These are phyloP conservation scores for Quercus alba DNA, from an alignment of 306 rosid species.

Conservation along the genomic window DNA sequence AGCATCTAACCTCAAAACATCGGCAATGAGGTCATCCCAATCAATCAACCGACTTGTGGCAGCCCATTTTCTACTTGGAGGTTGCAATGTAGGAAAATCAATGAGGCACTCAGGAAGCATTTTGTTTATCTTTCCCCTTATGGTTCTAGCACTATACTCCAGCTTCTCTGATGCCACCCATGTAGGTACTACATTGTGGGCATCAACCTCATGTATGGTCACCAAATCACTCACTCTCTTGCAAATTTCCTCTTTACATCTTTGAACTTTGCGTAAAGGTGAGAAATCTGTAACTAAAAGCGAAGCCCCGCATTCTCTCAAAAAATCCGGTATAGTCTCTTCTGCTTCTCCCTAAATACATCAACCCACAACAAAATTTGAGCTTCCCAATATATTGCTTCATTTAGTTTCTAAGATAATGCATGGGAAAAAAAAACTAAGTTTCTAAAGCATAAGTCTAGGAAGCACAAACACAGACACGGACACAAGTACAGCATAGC, in stretches of 20 bases:
- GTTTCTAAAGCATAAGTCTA: no score
- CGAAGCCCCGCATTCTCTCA: constrained; percentile 81
- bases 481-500: no score
- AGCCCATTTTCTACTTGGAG: constrained; percentile 58
- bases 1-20: constrained; percentile 62
- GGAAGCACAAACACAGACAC: no score
- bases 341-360: constrained; percentile 74
- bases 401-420: background rate
- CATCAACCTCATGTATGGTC: constrained; percentile 80
- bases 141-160: constrained; percentile 84
- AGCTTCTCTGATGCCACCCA: constrained; percentile 87
- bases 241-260: constrained; percentile 73
- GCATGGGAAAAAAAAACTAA: background rate
- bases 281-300: constrained; percentile 84
- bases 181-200: constrained; percentile 84
- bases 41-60: constrained; percentile 27
- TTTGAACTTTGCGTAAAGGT: constrained; percentile 63
- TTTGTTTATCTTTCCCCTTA: constrained; percentile 79
- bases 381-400: background rate
- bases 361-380: background rate
- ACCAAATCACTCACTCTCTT: constrained; percentile 58
- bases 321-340: constrained; percentile 65
- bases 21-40: constrained; percentile 68
- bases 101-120: constrained; percentile 68
- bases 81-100: constrained; percentile 62